Percentiles rank a stretch among this genome's conserved stretches.
These are phyloP conservation scores for Solidago caesia DNA, from an alignment of 129 eudicot species.

Conservation along the genomic window DNA sequence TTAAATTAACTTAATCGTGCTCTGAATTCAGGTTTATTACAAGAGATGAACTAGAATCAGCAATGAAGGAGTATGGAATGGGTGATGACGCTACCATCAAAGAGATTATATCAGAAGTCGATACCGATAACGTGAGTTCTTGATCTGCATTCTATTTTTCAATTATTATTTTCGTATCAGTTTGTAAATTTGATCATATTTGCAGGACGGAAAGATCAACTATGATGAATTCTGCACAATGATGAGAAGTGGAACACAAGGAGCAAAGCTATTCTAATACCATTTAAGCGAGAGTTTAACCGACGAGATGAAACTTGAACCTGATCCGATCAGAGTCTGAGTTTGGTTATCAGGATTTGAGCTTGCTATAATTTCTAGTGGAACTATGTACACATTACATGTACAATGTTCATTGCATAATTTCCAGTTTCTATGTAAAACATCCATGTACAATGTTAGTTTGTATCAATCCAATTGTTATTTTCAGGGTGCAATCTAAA, in stretches of 20 bases:
- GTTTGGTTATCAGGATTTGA: conserved; percentile 10
- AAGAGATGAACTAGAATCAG: conserved; percentile 81
- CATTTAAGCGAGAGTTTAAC: conserved; percentile 2
- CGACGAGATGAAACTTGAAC: conserved; percentile 5
- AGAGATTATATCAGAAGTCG: conserved; percentile 88
- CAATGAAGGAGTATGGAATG: conserved; percentile 82
- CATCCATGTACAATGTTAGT: neutral
- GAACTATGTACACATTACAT: conserved; percentile 13
- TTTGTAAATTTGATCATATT: conserved; percentile 17
- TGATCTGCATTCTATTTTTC: neutral
- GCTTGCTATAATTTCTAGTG: conserved; percentile 18
- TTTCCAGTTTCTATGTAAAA: neutral
- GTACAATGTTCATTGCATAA: neutral
- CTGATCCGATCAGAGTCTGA: neutral
- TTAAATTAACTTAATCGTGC: neutral
- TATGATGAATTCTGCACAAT: conserved; percentile 67
- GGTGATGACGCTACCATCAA: conserved; percentile 77
- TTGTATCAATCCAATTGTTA: neutral
- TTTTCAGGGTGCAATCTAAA: neutral
- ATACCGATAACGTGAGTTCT: conserved; percentile 71
- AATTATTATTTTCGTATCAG: neutral
- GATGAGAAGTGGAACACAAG: conserved; percentile 72
- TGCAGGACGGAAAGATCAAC: conserved; percentile 76
- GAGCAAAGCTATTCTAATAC: conserved; percentile 41
- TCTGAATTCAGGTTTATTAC: conserved; percentile 62